Conservation (phyloP, 805 yeast genomes). For the Sugiyamaella americana region DNA sequence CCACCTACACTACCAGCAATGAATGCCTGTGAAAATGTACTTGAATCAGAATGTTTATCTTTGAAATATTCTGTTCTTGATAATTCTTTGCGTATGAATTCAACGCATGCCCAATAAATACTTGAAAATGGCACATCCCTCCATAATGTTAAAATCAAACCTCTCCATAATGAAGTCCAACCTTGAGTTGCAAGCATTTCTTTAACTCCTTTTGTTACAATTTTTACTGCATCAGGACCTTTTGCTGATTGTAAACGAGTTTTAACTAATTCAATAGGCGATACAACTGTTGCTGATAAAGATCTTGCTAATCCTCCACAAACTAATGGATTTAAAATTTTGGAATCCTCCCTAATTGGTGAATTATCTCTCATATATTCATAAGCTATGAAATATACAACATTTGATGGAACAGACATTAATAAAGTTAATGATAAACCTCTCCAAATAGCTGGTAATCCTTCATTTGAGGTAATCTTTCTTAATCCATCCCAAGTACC, state of each 20-base stretch:
- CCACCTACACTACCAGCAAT: slow-evolving; percentile 83
- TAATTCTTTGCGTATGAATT: slow-evolving; percentile 38
- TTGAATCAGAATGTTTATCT: slow-evolving; percentile 16
- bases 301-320: slow-evolving; percentile 84
- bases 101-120: slow-evolving; percentile 88
- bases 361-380: slow-evolving; percentile 78
- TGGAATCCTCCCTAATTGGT: slow-evolving; percentile 38
- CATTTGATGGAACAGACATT: slow-evolving; percentile 91
- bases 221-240: slow-evolving; percentile 22
- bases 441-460: slow-evolving; percentile 73
- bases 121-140: slow-evolving; percentile 97
- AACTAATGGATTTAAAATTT: slow-evolving; percentile 58
- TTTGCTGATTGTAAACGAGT: slow-evolving; percentile 75
- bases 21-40: slow-evolving; percentile 40
- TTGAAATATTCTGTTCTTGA: slow-evolving; percentile 18
- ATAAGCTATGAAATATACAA: slow-evolving; percentile 90
- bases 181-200: slow-evolving; percentile 54
- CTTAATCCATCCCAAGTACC: slow-evolving; percentile 73
- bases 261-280: slow-evolving; percentile 82
- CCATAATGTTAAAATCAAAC: slow-evolving; percentile 85
- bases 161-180: slow-evolving; percentile 63
- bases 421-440: slow-evolving; percentile 72
- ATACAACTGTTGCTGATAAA: slow-evolving; percentile 73
- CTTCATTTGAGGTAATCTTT: slow-evolving; percentile 66
- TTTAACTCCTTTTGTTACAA: slow-evolving; percentile 44